A percentile compares a stretch with the other conserved stretches of the same genome.
These are phyloP conservation scores for Penicillium roqueforti DNA, from an alignment of 495 filamentous ascomycete genomes.

Conservation along the genomic window DNA sequence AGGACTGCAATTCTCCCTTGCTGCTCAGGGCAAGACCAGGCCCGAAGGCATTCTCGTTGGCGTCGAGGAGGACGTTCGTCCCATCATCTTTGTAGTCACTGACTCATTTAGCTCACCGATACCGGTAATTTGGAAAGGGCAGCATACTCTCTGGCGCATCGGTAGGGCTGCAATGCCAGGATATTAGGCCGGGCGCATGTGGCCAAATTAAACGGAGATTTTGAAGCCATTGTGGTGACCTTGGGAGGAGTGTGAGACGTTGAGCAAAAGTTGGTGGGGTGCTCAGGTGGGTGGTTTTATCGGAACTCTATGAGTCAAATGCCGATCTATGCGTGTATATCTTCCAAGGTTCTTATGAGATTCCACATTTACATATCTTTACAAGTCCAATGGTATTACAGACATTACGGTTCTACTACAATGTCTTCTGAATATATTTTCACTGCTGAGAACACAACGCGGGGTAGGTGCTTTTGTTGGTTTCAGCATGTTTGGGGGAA, in stretches of 20 bases:
- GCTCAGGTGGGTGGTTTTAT: constrained; percentile 18
- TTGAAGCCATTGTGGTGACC: constrained; percentile 35
- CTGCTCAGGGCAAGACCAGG: constrained; percentile 56
- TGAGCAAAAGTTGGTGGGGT: constrained; percentile 22
- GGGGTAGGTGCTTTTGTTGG: too few species aligned
- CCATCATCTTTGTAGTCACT: constrained; percentile 99
- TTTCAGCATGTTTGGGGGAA: too few species aligned
- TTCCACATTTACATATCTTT: not conserved
- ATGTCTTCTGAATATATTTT: too few species aligned
- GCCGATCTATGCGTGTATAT: constrained; percentile 3
- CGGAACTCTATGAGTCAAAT: constrained; percentile 19
- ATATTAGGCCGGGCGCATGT: constrained; percentile 85
- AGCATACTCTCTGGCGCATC: constrained; percentile 76
- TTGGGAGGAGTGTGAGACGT: not conserved
- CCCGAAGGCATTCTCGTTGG: constrained; percentile 96
- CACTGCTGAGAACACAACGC: too few species aligned
- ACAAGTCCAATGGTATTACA: too few species aligned
- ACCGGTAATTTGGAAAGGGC: constrained; percentile 13
- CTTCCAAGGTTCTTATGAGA: too few species aligned
- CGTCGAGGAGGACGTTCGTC: constrained; percentile 92
- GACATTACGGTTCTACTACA: too few species aligned
- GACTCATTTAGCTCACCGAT: constrained; percentile 35
- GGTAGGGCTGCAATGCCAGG: constrained; percentile 74
- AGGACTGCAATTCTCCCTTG: constrained; percentile 43
- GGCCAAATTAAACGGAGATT: constrained; percentile 63